Evolutionary conservation across 108 stramenopile genomes (phyloP), one percentile per base, ranked within the genome.

Genomic region (Cyclotella choctawhatcheeana): DNA sequence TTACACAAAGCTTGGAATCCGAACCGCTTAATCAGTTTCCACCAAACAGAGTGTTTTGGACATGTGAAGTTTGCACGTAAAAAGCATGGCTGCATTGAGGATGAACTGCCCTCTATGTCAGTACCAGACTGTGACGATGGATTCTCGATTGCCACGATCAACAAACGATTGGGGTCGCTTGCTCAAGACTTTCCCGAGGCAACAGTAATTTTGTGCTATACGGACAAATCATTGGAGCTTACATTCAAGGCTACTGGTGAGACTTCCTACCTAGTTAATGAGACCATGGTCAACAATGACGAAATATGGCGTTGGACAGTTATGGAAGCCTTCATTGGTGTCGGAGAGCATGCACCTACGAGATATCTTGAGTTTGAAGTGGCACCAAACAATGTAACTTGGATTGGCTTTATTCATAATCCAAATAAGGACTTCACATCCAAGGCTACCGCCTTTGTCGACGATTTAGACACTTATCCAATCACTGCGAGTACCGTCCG

Each of bases 271-370:
- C 5, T 26, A 29, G 55, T 56, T 5, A 56, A 56, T 27, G 26
- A 56, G 3, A 56, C 55, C 21, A 6, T 18, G 3, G 25, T 26
- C 26, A 56, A 56, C 17, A 56, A 56, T 18, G 55, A 56, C 17
- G 26, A 22, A 5, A 24, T 56, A 29, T 56, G 55, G 55, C 5
- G 8, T 5, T 56, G 25, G 24, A 56, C 55, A 14, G 55, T 56
- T 27, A 56, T 56, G 55, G 55, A 56, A 56, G 55, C 55, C 7
- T 56, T 56, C 25, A 56, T 56, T 56, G 55, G 26, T 14, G 8
- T 31, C 13, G 55, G 55, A 56, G 55, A 56, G 5, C 55, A 56
- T 27, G 55, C 25, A 29, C 30, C 55, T 8, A 56, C 55, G 4
- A 5, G 29, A 5, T 56, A 56, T 31, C 25, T 56, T 31, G 55